Conservation (phyloP, 495 filamentous ascomycete species). For the Xylaria castorea region DNA sequence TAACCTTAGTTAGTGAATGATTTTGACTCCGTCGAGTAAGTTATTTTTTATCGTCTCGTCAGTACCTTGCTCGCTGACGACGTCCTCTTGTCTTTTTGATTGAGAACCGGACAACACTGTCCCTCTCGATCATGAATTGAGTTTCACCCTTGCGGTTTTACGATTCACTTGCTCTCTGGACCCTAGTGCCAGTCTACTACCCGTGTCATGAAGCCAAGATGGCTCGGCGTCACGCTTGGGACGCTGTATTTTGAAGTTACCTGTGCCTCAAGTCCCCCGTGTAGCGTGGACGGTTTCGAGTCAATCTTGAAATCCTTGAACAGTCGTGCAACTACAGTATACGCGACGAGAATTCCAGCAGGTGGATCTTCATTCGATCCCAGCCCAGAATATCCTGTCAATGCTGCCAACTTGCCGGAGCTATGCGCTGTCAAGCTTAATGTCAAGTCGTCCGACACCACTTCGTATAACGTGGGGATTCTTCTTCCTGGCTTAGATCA, state of each 20-base stretch:
- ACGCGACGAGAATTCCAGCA: background rate
- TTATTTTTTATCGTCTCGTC: background rate
- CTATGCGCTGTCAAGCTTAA: slow-evolving; percentile 56
- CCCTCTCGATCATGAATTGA: background rate
- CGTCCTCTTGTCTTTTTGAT: background rate
- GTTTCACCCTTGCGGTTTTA: background rate
- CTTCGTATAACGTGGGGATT: slow-evolving; percentile 53
- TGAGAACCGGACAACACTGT: background rate
- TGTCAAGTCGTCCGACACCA: slow-evolving; percentile 49
- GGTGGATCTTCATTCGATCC: slow-evolving; percentile 14
- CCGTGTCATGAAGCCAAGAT: background rate
- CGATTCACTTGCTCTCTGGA: background rate
- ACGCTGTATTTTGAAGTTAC: background rate
- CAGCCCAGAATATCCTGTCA: slow-evolving; percentile 24
- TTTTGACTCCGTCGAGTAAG: background rate
- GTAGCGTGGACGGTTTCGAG: background rate
- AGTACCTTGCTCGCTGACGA: background rate
- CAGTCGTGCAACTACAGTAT: background rate
- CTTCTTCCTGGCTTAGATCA: slow-evolving; percentile 49
- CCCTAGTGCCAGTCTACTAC: background rate
- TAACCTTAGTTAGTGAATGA: background rate
- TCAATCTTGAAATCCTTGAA: background rate
- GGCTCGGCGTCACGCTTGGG: background rate
- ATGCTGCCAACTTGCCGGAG: slow-evolving; percentile 49
- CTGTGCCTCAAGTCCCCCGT: slow-evolving; percentile 2